Conservation (phyloP, 441 rosid genomes). For the Euphorbia schlechtendalii region DNA sequence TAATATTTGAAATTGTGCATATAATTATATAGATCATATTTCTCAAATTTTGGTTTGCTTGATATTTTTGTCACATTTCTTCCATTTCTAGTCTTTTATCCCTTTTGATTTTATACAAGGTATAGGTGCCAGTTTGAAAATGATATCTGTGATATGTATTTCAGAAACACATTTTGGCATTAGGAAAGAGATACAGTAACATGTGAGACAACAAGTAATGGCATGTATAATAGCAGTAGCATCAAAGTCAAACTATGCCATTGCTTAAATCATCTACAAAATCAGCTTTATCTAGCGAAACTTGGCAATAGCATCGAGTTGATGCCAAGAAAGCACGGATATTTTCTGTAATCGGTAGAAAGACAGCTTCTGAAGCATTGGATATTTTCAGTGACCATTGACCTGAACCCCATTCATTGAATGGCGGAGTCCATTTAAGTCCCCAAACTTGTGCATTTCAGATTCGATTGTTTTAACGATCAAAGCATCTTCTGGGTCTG, state of each 20-base stretch:
- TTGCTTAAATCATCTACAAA: too few relatives aligned
- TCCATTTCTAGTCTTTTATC: too few relatives aligned
- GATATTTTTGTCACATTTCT: background rate
- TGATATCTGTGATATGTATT: background rate
- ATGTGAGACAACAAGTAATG: too few relatives aligned
- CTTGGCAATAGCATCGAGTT: too few relatives aligned
- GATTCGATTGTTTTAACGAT: slow-evolving; percentile 60
- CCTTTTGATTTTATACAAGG: too few relatives aligned
- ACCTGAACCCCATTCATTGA: slow-evolving; percentile 36
- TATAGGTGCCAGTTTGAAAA: too few relatives aligned
- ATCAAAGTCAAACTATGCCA: too few relatives aligned
- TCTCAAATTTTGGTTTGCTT: background rate
- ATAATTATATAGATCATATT: background rate
- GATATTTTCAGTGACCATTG: slow-evolving; percentile 25
- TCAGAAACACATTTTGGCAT: background rate
- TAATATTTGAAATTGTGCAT: slow-evolving; percentile 11
- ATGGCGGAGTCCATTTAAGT: slow-evolving; percentile 32
- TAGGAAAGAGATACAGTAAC: slow-evolving; percentile 1
- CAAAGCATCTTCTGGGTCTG: slow-evolving; percentile 46
- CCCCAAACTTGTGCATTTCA: slow-evolving; percentile 58
- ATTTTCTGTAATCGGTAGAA: too few relatives aligned
- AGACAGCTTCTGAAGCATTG: too few relatives aligned
- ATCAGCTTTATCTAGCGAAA: too few relatives aligned
- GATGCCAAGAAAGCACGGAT: slow-evolving; percentile 31
- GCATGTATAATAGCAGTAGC: too few relatives aligned